Evolutionary conservation across 2,329 filamentous ascomycete species (phyloP), one percentile per base, ranked within the genome.

Genomic region (Penicillium verrucosum): DNA sequence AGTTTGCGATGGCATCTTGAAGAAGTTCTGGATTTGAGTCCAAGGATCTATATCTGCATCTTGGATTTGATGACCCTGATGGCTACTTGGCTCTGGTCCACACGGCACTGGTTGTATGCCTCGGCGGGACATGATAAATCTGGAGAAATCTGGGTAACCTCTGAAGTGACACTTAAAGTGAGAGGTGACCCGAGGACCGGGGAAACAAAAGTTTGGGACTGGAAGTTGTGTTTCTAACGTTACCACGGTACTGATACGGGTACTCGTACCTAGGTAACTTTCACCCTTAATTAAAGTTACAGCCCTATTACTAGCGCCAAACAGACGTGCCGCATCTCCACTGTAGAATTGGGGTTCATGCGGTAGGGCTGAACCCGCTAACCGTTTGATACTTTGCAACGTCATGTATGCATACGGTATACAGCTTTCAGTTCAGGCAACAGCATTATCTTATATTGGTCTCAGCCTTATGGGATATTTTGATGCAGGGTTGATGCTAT

Each of bases 281-380:
- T 52, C 23, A 34, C 27, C 43, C 36, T 25, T 54, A 51, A 43
- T 45, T 42, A 14, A 42, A 30, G 27, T 54, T 36, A 42, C 40
- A 56, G 53, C 54, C 54, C 40, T 56, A 52, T 56, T 56, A 52
- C 54, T 52, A 56, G 54, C 42, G 54, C 42, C 21, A 55, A 51
- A 50, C 36, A 12, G 11, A 11, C 14, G 7, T 27, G 34, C 5
- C 10, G 34, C 16, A 27, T 21, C 21, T n/a, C 49, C 47, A 50
- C 47, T n/a, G 11, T 5, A 9, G 18, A 16, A 30, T n/a, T n/a
- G 10, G 6, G 23, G 23, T n/a, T 29, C 16, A n/a, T 23, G 8
- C 16, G 16, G 23, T 56, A 56, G 54, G 54, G 54, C 54, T 56
- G 54, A 56, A 21, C 40, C n/a, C n/a, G 29, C 16, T 51, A 51